Evolutionary conservation across 2,329 filamentous ascomycete species (phyloP), one percentile per base, ranked within the genome.

Genomic region (Arachnomyces sp.): DNA sequence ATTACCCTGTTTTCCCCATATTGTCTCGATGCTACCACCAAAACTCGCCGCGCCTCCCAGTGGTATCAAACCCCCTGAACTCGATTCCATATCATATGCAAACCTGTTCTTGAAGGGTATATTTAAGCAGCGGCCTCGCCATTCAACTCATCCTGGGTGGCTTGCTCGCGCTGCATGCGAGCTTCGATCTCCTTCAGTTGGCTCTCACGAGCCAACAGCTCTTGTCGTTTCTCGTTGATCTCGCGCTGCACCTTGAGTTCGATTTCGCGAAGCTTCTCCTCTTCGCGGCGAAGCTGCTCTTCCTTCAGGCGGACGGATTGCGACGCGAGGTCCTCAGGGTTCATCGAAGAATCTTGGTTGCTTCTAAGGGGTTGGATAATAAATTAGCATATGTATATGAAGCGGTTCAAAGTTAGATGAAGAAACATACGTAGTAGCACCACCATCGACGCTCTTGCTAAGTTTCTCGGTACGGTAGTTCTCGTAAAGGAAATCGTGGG

Each of bases 381-480:
- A n/a, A 6, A 21, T 36, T 37, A 30, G 18, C 17, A 28, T 39
- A 25, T 28, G 13, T 28, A 37, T 12, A 31, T 13, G 13, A 36
- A 14, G 8, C 11, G 15, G 11, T 31, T 18, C 12, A 31, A 16
- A 6, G 28, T 13, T 21, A 44, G 44, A 34, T 35, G 34, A 32
- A 38, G 42, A 46, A 45, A 87, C 88, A 55, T 85, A 95, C 88
- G 80, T 80, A 78, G 80, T 78, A 68, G 80, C 77, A 69, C 86
- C 85, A 65, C 86, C 86, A 62, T 95, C 89, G 55, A 98, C 92
- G 65, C 88, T 95, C 86, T 96, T 98, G 75, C 86, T 94, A 57
- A 98, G 85, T 76, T 96, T 96, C 85, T 98, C 92, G 61, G 92
- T 98, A 87, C 92, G 88, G 78, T 98, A 98, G 73, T 98, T 98